Conservation (phyloP, 768 basidiomycete species). For the Xerocomellus intermedius region DNA sequence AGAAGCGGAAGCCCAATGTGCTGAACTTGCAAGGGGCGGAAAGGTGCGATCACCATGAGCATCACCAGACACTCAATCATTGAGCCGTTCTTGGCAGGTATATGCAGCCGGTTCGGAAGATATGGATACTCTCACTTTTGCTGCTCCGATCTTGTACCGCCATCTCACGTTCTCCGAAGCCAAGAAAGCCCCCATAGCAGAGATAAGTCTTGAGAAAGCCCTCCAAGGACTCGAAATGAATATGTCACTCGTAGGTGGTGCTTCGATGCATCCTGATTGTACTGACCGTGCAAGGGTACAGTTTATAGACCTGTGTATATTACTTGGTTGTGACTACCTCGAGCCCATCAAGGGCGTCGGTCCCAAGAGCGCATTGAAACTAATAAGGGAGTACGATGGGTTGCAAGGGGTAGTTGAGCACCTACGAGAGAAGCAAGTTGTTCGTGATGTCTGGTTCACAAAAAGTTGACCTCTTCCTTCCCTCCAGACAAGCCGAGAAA, state of each 20-base stretch:
- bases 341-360: conserved; percentile 98
- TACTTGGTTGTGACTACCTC: conserved; percentile 97
- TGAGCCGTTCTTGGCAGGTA: conserved; percentile 49
- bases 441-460: not conserved
- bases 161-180: conserved; percentile 98
- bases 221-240: conserved; percentile 88
- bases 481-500: conserved; percentile 38
- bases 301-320: conserved; percentile 96
- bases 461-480: not conserved
- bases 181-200: conserved; percentile 93
- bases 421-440: conserved; percentile 68
- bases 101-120: conserved; percentile 98
- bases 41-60: conserved; percentile 51
- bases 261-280: not conserved
- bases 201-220: conserved; percentile 80
- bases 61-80: not conserved
- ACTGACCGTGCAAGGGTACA: conserved; percentile 31
- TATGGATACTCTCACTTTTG: conserved; percentile 99
- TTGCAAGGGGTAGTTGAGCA: conserved; percentile 74
- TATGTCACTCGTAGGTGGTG: conserved; percentile 71
- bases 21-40: conserved; percentile 94
- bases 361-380: conserved; percentile 92
- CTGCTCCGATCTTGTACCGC: conserved; percentile 85
- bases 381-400: conserved; percentile 77
- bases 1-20: conserved; percentile 98